Conservation (phyloP, 2,329 filamentous ascomycete genomes). For the Xylariales sp. region DNA sequence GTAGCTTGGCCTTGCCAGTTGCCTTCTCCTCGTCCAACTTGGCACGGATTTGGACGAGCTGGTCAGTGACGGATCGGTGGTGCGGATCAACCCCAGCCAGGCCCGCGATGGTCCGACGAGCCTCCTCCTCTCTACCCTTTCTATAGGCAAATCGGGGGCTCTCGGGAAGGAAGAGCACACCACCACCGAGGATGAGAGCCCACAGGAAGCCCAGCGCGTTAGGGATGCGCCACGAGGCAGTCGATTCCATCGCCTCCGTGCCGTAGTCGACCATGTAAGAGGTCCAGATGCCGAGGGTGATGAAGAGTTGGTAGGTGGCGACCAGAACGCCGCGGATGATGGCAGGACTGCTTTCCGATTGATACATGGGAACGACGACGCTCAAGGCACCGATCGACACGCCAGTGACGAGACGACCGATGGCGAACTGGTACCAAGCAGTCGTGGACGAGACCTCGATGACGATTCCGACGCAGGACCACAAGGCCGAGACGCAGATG, state of each 20-base stretch:
- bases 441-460: conserved; percentile 54
- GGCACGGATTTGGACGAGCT: conserved; percentile 47
- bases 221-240: conserved; percentile 59
- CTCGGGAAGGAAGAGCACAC: conserved; percentile 51
- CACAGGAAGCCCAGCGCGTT: conserved; percentile 52
- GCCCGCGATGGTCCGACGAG: conserved; percentile 41
- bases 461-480: conserved; percentile 59
- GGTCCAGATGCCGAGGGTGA: conserved; percentile 62
- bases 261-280: conserved; percentile 58
- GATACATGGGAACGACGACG: conserved; percentile 64
- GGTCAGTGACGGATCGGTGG: conserved; percentile 35
- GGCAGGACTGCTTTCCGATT: conserved; percentile 60
- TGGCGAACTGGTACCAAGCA: conserved; percentile 60
- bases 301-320: conserved; percentile 63
- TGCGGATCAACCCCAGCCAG: conserved; percentile 38
- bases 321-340: conserved; percentile 61
- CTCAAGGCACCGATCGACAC: conserved; percentile 61
- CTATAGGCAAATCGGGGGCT: conserved; percentile 48
- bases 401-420: conserved; percentile 62
- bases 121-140: conserved; percentile 41
- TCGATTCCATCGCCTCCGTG: conserved; percentile 41
- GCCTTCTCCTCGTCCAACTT: conserved; percentile 45
- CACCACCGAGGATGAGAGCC: conserved; percentile 46
- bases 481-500: conserved; percentile 58
- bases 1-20: conserved; percentile 40